Evolutionary conservation across 352 stramenopile genomes (phyloP), one percentile per base, ranked within the genome.

Genomic region (Halophytophthora batemanensis): DNA sequence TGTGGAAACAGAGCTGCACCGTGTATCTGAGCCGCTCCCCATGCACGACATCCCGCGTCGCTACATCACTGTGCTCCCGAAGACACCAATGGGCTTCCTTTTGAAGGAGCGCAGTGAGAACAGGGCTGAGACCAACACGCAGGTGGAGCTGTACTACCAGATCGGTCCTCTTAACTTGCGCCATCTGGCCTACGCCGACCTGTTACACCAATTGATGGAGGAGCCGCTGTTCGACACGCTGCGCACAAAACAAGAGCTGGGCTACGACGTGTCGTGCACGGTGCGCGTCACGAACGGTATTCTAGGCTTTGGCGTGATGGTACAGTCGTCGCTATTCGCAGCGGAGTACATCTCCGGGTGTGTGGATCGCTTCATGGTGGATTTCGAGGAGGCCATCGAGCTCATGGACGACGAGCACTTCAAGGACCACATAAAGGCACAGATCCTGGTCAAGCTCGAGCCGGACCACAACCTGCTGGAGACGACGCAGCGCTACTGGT

Each of bases 121-220:
- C 59, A 69, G 66, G 12, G 66, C 82, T 2, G 82, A 95, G 56
- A 86, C 76, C 37, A 96, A 96, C 57, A 87, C 74, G 13, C 73
- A 90, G 15, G 78, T 95, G 10, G 83, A 93, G 53, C 56, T 87
- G 6, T 95, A 95, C 56, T 96, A 87, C 61, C 87, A 96, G 61
- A 82, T 95, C 41, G 83, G 83, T 10, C 74, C 80, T 40, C 64
- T 90, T 49, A 77, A 62, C 40, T 28, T 93, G 25, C 66, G 67
- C 5, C 59, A 63, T 22, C 61, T 91, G 25, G 83, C 82, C n/a
- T 82, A 89, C 39, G 80, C 76, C 0, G 85, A 95, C 43, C 61
- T 96, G 55, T 57, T 96, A 10, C 80, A 95, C 45, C 75, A 93
- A 41, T 61, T 96, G 44, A 96, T 96, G 84, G 84, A 92, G 38